Percentiles rank a stretch among this genome's conserved stretches.
Evolutionary conservation across 768 basidiomycete species (phyloP).

Genomic region (Serpula lacrymans): DNA sequence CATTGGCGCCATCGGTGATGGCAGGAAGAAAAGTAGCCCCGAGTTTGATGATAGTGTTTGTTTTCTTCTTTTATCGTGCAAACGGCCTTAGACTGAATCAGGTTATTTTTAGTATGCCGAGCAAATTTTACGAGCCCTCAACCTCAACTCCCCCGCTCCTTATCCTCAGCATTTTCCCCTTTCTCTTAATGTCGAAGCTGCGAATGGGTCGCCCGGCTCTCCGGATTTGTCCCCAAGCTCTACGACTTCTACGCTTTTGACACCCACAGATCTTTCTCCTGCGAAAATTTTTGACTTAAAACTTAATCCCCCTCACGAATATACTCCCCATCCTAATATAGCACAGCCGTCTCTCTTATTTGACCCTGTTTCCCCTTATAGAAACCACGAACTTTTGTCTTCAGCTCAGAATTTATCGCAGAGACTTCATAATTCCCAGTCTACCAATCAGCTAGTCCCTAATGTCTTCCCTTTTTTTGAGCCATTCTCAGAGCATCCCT

Average conservation of each 20-base stretch:
- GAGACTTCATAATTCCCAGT: slow-evolving; percentile 23
- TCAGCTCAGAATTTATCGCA: slow-evolving; percentile 18
- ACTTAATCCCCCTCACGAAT: slow-evolving; percentile 51
- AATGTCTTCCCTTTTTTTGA: slow-evolving; percentile 46
- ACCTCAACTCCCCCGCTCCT: slow-evolving; percentile 74
- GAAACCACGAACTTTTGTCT: slow-evolving; percentile 27
- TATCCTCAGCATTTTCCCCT: slow-evolving; percentile 36
- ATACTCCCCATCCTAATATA: slow-evolving; percentile 22
- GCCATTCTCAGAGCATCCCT: slow-evolving; percentile 44
- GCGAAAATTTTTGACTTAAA: slow-evolving; percentile 57
- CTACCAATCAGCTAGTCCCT: slow-evolving; percentile 14
- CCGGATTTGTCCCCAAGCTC: slow-evolving; percentile 76
- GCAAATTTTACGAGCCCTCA: slow-evolving; percentile 73
- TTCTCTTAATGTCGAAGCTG: slow-evolving; percentile 40
- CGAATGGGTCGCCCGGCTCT: slow-evolving; percentile 40
- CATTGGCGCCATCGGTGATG: slow-evolving; percentile 79
- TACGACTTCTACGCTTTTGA: slow-evolving; percentile 65
- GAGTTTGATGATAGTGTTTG: slow-evolving; percentile 48
- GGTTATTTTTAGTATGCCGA: slow-evolving; percentile 60
- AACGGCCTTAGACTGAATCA: slow-evolving; percentile 11
- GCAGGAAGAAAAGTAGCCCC: slow-evolving; percentile 60
- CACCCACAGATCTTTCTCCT: slow-evolving; percentile 73
- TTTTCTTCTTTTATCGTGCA: slow-evolving; percentile 21
- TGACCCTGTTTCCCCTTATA: slow-evolving; percentile 39
- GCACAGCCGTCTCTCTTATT: slow-evolving; percentile 40